Evolutionary conservation across 192 early-diverging fungal genomes (phyloP).

Genomic region (Rhizophagus prolifer): DNA sequence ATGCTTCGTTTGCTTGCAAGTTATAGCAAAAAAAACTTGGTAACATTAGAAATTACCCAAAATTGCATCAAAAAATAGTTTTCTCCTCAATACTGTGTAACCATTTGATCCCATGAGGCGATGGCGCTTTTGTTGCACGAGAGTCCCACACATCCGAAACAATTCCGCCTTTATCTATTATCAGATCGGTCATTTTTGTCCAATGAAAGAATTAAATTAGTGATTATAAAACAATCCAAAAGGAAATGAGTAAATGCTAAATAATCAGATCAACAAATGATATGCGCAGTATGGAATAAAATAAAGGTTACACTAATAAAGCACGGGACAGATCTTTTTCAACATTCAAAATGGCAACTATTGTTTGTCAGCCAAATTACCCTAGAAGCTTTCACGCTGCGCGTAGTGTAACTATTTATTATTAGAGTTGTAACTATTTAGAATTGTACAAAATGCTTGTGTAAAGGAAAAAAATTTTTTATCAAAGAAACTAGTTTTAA

Average conservation of each 20-base stretch:
- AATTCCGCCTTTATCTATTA: background rate
- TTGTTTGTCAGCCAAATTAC: background rate
- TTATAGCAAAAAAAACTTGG: conserved; percentile 14
- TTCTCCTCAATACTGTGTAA: conserved; percentile 6
- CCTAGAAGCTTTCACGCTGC: background rate
- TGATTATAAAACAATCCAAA: background rate
- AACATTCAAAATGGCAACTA: background rate
- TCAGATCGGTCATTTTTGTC: background rate
- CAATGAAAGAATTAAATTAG: background rate
- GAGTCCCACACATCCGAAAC: background rate
- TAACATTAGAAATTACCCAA: background rate
- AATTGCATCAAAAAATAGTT: conserved; percentile 6
- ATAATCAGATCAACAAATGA: background rate
- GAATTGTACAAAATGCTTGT: too few relatives aligned
- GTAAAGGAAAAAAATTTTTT: background rate
- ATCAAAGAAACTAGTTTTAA: background rate
- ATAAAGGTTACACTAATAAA: background rate
- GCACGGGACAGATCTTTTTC: background rate
- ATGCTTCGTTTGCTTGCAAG: conserved; percentile 28
- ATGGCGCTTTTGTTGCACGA: conserved; percentile 1
- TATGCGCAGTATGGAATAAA: background rate
- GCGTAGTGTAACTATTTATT: background rate
- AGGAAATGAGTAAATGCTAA: background rate
- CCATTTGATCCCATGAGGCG: conserved; percentile 6
- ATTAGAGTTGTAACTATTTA: too few relatives aligned